A percentile compares a stretch with the other conserved stretches of the same genome.
These are phyloP conservation scores for Ramichloridium luteum DNA, from an alignment of 2,329 filamentous ascomycete genomes.

Conservation along the genomic window DNA sequence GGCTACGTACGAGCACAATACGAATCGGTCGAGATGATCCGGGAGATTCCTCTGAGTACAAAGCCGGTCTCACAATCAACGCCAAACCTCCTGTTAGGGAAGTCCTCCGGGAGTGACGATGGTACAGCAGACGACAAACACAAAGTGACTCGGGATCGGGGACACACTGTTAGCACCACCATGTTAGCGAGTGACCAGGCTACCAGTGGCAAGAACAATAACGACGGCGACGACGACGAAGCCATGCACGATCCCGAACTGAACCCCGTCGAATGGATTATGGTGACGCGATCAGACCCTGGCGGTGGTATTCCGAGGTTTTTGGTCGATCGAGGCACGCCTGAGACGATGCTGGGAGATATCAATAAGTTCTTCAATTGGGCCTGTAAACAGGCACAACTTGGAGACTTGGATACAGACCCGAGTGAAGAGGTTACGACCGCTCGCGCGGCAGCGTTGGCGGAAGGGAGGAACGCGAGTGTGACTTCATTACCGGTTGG, in stretches of 20 bases:
- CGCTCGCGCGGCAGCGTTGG: too few species aligned
- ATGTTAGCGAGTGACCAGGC: constrained; percentile 8
- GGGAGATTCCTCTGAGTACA: constrained; percentile 55
- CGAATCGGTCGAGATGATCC: constrained; percentile 82
- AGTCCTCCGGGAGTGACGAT: too few species aligned
- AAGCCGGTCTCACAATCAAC: constrained; percentile 25
- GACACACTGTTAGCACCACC: constrained; percentile 28
- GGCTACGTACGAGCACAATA: constrained; percentile 77
- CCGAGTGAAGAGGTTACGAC: constrained; percentile 28
- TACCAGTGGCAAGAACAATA: constrained; percentile 4
- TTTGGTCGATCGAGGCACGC: constrained; percentile 82
- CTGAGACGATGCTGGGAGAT: constrained; percentile 65
- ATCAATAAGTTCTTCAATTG: constrained; percentile 73
- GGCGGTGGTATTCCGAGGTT: constrained; percentile 80
- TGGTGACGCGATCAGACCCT: constrained; percentile 81
- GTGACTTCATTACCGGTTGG: constrained; percentile 3
- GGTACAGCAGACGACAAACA: constrained; percentile 9
- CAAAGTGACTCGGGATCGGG: constrained; percentile 17
- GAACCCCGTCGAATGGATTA: constrained; percentile 76
- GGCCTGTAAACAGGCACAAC: constrained; percentile 47
- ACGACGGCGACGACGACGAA: constrained; percentile 14
- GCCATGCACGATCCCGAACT: constrained; percentile 37
- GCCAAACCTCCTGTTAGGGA: constrained; percentile 17
- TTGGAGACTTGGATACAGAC: too few species aligned
- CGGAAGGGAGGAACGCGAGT: background rate